Evolutionary conservation across 164 flowering plant genomes (phyloP).

Genomic region (Amborella trichopoda): DNA sequence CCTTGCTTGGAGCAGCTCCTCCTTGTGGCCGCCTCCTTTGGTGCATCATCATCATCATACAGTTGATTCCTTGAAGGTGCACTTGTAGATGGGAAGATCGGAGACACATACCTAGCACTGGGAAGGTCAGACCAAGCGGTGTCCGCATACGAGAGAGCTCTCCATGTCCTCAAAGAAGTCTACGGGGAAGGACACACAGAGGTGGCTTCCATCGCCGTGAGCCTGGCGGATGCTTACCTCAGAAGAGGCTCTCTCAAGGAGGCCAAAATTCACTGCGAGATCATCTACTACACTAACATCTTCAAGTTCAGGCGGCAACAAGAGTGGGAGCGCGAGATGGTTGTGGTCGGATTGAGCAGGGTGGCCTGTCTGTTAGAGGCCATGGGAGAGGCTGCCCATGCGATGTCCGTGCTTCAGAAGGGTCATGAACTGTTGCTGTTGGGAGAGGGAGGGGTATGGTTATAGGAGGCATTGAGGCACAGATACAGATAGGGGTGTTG

Average conservation of each 20-base stretch:
- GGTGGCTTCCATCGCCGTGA: slow-evolving; percentile 1
- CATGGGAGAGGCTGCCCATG: slow-evolving; percentile 5
- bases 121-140: slow-evolving; percentile 3
- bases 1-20: neutral
- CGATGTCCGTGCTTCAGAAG: slow-evolving; percentile 1
- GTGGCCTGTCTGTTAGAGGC: slow-evolving; percentile 3
- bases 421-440: neutral
- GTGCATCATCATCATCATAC: neutral
- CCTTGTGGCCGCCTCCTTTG: neutral
- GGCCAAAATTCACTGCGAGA: slow-evolving; percentile 4
- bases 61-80: neutral
- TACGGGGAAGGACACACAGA: slow-evolving; percentile 3
- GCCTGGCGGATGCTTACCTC: slow-evolving; percentile 4
- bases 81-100: slow-evolving; percentile 2
- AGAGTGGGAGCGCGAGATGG: neutral
- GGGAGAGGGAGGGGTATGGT: neutral
- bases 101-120: slow-evolving; percentile 2
- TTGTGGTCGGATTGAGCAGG: neutral
- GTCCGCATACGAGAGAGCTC: slow-evolving; percentile 1
- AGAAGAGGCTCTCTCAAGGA: slow-evolving; percentile 2
- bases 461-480: slow-evolving; percentile 3
- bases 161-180: neutral
- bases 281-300: neutral
- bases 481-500: slow-evolving; percentile 4
- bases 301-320: neutral